phyloP scores from a whole-genome alignment of 768 basidiomycete genomes.

The Paxillus ammoniavirescens region DNA sequence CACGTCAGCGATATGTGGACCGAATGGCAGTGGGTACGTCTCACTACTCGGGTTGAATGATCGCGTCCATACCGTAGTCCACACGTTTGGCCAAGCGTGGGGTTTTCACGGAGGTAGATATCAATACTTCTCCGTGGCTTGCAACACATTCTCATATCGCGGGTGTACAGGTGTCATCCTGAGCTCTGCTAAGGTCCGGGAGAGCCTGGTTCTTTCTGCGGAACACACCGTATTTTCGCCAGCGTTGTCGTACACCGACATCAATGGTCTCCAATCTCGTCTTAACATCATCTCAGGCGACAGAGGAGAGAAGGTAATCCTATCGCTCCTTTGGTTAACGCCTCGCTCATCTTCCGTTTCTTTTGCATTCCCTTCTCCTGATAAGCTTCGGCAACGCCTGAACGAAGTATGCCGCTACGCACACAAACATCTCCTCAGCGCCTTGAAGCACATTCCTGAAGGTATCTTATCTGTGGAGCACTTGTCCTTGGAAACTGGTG shows the following conservation, averaged over 20 bases:
- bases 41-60: conserved; percentile 41
- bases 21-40: conserved; percentile 43
- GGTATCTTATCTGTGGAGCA: conserved; percentile 4
- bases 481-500: not conserved
- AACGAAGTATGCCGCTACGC: conserved; percentile 12
- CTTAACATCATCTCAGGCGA: conserved; percentile 23
- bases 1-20: conserved; percentile 52
- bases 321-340: not conserved
- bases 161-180: conserved; percentile 14
- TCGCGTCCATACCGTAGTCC: conserved; percentile 44
- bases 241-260: conserved; percentile 16
- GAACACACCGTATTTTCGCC: conserved; percentile 21
- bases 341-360: no score
- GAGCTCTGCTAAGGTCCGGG: conserved; percentile 13
- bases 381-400: conserved; percentile 15
- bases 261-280: conserved; percentile 40
- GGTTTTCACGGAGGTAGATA: conserved; percentile 18
- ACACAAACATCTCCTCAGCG: conserved; percentile 2
- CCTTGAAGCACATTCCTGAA: conserved; percentile 7
- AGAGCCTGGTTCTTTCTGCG: conserved; percentile 19
- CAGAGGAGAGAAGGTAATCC: conserved; percentile 18
- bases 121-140: no score
- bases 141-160: not conserved
- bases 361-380: not conserved
- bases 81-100: conserved; percentile 52